Conservation (phyloP, 2,329 filamentous ascomycete species). For the Incumbomyces lentus region DNA sequence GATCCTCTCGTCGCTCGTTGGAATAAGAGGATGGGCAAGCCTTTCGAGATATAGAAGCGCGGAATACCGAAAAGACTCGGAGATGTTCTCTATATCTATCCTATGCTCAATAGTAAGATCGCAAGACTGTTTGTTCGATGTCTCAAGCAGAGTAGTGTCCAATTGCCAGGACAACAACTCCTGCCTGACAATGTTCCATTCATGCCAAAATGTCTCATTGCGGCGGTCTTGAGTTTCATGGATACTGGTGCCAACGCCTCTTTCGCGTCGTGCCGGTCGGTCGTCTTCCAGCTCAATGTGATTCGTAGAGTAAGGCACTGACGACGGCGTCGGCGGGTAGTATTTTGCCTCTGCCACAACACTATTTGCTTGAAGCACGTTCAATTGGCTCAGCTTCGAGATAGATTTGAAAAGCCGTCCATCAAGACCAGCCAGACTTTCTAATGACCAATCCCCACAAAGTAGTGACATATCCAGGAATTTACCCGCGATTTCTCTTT, state of each 20-base stretch:
- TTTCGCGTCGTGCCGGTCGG: conserved; percentile 49
- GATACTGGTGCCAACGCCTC: background rate
- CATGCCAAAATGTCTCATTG: conserved; percentile 56
- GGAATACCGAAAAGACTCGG: conserved; percentile 80
- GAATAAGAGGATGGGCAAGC: conserved; percentile 63
- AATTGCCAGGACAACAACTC: conserved; percentile 76
- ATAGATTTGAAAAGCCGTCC: conserved; percentile 77
- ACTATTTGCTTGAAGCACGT: conserved; percentile 65
- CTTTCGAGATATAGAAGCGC: conserved; percentile 85
- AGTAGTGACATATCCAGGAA: conserved; percentile 54
- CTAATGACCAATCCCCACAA: conserved; percentile 59
- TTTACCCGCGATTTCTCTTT: conserved; percentile 56
- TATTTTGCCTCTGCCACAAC: conserved; percentile 23
- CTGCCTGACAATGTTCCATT: conserved; percentile 67
- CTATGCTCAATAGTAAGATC: conserved; percentile 49
- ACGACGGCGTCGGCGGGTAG: conserved; percentile 27
- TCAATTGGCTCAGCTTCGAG: conserved; percentile 70
- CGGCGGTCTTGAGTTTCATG: conserved; percentile 34
- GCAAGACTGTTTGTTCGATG: conserved; percentile 24
- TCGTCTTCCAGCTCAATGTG: conserved; percentile 50
- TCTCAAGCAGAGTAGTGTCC: conserved; percentile 33
- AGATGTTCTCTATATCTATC: conserved; percentile 68
- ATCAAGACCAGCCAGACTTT: conserved; percentile 83
- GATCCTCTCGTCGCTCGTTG: conserved; percentile 65
- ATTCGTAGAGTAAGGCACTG: conserved; percentile 14